Percentiles rank a stretch among this genome's conserved stretches.
Conservation (phyloP, 164 flowering plant species). For the Aristolochia contorta region DNA sequence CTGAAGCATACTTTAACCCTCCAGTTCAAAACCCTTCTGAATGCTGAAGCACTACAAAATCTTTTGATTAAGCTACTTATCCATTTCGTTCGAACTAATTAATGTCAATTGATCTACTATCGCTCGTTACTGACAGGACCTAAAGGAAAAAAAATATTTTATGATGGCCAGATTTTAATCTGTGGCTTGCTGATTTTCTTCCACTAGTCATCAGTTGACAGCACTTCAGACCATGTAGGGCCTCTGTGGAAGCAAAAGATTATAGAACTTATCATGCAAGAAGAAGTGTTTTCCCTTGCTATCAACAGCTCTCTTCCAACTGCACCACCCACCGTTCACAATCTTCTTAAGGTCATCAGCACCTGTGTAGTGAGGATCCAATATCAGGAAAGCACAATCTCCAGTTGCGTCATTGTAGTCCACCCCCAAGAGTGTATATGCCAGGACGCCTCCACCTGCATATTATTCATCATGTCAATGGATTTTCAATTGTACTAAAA, state of each 20-base stretch:
- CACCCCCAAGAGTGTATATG: constrained; percentile 85
- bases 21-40: too few species aligned
- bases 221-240: constrained; percentile 67
- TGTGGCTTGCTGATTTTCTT: not conserved
- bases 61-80: too few species aligned
- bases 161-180: too few species aligned
- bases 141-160: too few species aligned
- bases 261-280: constrained; percentile 82
- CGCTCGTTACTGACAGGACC: too few species aligned
- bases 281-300: constrained; percentile 83
- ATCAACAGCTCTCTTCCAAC: constrained; percentile 93
- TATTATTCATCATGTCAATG: not conserved
- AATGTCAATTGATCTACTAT: too few species aligned
- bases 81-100: too few species aligned
- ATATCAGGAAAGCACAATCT: constrained; percentile 88
- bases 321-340: constrained; percentile 90
- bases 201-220: not conserved
- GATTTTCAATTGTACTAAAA: too few species aligned
- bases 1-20: too few species aligned
- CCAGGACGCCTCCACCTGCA: constrained; percentile 98
- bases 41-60: too few species aligned
- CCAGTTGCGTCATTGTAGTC: constrained; percentile 83
- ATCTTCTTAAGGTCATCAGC: constrained; percentile 74
- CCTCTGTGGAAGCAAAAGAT: constrained; percentile 85
- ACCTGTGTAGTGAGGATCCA: constrained; percentile 94